Evolutionary conservation across 2,329 filamentous ascomycete species (phyloP), one percentile per base, ranked within the genome.

Genomic region (Neofusicoccum sp.): DNA sequence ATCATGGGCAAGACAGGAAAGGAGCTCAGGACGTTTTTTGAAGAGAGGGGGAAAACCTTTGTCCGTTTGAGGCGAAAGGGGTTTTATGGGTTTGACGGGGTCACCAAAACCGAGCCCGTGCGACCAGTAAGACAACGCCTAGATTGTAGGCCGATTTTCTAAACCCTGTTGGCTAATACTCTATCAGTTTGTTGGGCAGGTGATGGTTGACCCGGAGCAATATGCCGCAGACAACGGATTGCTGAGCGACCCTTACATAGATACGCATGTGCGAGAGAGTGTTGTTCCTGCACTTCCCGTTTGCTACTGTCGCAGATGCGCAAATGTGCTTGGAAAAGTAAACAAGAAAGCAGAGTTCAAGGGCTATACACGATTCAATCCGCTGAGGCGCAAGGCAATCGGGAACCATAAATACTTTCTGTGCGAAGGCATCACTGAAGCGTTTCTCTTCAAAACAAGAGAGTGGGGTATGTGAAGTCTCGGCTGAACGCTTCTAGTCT

Each of bases 201-300:
- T 64, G 4, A 64, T 64, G 63, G 63, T 64, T 12, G 64, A 65
- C 26, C 28, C 47, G 5, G 56, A 63, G 7, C 51, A 44, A 8
- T 64, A 45, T 24, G 33, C 3, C 26, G 16, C n/a, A n/a, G 62
- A 24, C 40, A 44, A 62, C 12, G 44, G 45, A 33, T 24, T 43
- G 6, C n/a, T 44, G 31, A 31, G 40, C 20, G 40, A 57, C 24
- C 12, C 1, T 20, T 20, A 12, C 58, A 62, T 63, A 6, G 47
- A 48, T 2, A 49, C 61, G 28, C 58, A 65, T 41, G 47, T 58
- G 2, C 31, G 57, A 7, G 47, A 48, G 14, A 47, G 60, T 2
- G 58, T 62, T 2, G 51, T 60, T 12, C 61, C 61, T 6, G 51
- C 57, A 11, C 58, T 63, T 40, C 63, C 58, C 9, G 58, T 53